Conservation (phyloP, 2,329 filamentous ascomycete species). For the Gyromitra esculenta region DNA sequence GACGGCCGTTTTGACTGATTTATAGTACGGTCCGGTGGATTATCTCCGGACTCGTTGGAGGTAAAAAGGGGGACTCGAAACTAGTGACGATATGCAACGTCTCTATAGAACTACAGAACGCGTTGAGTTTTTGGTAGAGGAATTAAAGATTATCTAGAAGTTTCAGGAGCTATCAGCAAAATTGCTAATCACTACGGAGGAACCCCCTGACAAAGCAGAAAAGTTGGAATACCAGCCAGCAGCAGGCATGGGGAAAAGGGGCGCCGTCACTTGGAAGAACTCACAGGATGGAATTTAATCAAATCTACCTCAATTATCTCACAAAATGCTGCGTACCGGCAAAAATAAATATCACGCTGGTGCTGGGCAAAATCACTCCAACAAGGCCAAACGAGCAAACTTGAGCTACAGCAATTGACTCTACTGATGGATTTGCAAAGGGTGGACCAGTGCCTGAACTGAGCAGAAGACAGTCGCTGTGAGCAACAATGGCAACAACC, state of each 20-base stretch:
- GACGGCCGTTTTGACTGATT: slow-evolving; percentile 57
- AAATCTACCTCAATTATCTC: slow-evolving; percentile 46
- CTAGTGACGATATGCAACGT: slow-evolving; percentile 11
- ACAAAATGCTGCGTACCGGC: slow-evolving; percentile 28
- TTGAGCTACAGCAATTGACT: slow-evolving; percentile 50
- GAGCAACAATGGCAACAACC: slow-evolving; percentile 51
- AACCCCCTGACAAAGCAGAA: slow-evolving; percentile 18
- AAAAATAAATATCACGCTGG: slow-evolving; percentile 38
- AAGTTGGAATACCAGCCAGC: slow-evolving; percentile 15
- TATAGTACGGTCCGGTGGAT: slow-evolving; percentile 49
- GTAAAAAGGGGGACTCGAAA: slow-evolving; percentile 30
- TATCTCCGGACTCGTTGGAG: slow-evolving; percentile 53
- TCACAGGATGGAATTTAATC: slow-evolving; percentile 52
- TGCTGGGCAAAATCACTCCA: slow-evolving; percentile 41
- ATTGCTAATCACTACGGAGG: slow-evolving; percentile 30
- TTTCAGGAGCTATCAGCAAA: slow-evolving; percentile 45
- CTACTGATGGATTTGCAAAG: slow-evolving; percentile 51
- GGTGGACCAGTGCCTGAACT: slow-evolving; percentile 32
- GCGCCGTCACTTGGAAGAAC: slow-evolving; percentile 36
- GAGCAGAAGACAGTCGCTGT: slow-evolving; percentile 32
- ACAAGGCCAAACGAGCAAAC: slow-evolving; percentile 36
- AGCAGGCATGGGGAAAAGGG: slow-evolving; percentile 19
- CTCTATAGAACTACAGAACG: slow-evolving; percentile 36
- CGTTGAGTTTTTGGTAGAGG: slow-evolving; percentile 30
- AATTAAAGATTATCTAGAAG: slow-evolving; percentile 45